Evolutionary conservation across 176 grass and related monocot species (phyloP).

Genomic region (Chrysopogon serrulatus): DNA sequence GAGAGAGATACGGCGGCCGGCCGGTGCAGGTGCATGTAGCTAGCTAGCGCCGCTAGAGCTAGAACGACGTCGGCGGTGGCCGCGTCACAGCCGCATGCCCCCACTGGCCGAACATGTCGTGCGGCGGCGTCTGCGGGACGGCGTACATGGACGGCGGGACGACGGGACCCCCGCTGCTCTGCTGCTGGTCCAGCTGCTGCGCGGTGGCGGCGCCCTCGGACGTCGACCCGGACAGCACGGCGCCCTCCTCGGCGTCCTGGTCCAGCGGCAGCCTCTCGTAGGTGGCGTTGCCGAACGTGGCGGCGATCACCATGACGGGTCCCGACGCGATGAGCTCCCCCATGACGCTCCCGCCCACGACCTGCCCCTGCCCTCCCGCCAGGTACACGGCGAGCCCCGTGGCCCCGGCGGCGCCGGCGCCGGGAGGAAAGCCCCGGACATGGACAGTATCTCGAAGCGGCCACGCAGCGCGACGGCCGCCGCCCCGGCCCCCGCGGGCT

Average conservation of each 20-base stretch:
- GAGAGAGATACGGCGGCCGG: neutral
- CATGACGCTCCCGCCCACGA: constrained; percentile 77
- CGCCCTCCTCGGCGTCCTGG: constrained; percentile 48
- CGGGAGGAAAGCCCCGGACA: constrained; percentile 86
- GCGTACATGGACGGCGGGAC: constrained; percentile 44
- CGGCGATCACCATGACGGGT: constrained; percentile 91
- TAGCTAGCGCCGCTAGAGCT: neutral
- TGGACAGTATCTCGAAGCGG: constrained; percentile 72
- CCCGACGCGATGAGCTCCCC: constrained; percentile 79
- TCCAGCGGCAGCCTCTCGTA: constrained; percentile 82
- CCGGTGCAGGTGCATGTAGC: neutral
- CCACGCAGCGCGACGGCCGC: constrained; percentile 58
- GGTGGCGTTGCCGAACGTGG: constrained; percentile 84
- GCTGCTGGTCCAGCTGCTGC: constrained; percentile 44
- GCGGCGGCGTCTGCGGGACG: constrained; percentile 42
- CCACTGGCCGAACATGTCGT: constrained; percentile 78
- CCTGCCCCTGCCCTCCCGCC: constrained; percentile 76
- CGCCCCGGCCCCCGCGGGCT: constrained; percentile 39
- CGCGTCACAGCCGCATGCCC: constrained; percentile 43
- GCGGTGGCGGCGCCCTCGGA: constrained; percentile 29
- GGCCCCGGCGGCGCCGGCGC: constrained; percentile 56
- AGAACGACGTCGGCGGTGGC: constrained; percentile 50
- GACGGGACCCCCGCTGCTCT: constrained; percentile 27
- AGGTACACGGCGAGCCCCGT: constrained; percentile 84
- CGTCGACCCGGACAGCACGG: constrained; percentile 41